Evolutionary conservation across 2,329 filamentous ascomycete genomes (phyloP).

Genomic region (Colletotrichum chlorophyti): DNA sequence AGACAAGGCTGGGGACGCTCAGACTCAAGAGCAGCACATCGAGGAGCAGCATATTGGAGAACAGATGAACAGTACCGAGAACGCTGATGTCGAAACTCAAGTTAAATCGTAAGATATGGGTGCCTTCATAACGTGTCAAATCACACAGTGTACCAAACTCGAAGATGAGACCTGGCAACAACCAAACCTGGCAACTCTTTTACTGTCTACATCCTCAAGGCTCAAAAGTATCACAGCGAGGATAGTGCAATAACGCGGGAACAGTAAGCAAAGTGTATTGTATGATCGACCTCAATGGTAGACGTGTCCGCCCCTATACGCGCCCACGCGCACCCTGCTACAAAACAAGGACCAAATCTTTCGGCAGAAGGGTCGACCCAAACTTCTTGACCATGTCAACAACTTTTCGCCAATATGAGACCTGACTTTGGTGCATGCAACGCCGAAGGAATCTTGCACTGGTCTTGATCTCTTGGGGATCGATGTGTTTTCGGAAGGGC

Average conservation of each 20-base stretch:
- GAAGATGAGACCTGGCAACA: no score
- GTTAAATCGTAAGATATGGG: no score
- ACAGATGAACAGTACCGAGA: slow-evolving; percentile 7
- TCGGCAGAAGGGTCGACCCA: slow-evolving; percentile 55
- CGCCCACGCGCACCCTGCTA: slow-evolving; percentile 56
- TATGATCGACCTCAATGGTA: slow-evolving; percentile 63
- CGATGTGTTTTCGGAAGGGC: slow-evolving; percentile 45
- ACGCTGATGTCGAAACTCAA: slow-evolving; percentile 28
- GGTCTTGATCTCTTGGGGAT: slow-evolving; percentile 52
- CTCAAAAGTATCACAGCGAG: no score
- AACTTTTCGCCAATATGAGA: slow-evolving; percentile 65
- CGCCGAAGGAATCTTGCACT: slow-evolving; percentile 50
- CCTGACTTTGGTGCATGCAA: slow-evolving; percentile 56
- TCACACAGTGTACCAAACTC: no score
- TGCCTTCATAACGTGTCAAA: no score
- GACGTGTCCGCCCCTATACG: slow-evolving; percentile 55
- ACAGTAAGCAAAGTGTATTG: slow-evolving; percentile 56
- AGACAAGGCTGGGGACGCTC: slow-evolving; percentile 29
- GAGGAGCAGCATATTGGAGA: slow-evolving; percentile 4
- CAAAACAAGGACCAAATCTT: slow-evolving; percentile 57
- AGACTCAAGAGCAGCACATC: slow-evolving; percentile 19
- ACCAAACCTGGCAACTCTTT: no score
- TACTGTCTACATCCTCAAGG: no score
- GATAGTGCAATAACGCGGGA: not conserved
- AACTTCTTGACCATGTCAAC: slow-evolving; percentile 61